phyloP scores from a whole-genome alignment of 2,329 filamentous ascomycete genomes.

The Pseudogymnoascus sp. region DNA sequence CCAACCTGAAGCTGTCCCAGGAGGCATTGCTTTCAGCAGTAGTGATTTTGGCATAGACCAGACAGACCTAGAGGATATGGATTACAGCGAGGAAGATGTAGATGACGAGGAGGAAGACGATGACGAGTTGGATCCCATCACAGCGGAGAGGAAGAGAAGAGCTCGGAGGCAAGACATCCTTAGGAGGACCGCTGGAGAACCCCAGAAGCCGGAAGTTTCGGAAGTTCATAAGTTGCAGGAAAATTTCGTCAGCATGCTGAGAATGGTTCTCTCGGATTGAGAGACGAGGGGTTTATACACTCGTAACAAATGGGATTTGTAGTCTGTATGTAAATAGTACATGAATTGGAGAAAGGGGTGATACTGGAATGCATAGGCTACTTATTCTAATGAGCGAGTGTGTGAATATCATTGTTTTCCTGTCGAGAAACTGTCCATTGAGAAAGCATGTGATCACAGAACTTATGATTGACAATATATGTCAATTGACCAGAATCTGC shows the following conservation, averaged over 20 bases:
- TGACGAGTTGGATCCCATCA: constrained; percentile 80
- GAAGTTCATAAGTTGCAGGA: constrained; percentile 76
- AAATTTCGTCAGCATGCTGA: constrained; percentile 74
- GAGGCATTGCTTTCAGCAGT: constrained; percentile 59
- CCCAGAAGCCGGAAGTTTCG: constrained; percentile 67
- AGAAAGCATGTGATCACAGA: constrained; percentile 3
- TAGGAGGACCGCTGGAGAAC: constrained; percentile 73
- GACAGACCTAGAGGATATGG: constrained; percentile 79
- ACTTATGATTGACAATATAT: neutral
- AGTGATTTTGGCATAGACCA: constrained; percentile 86
- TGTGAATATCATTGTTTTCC: neutral
- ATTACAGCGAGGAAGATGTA: constrained; percentile 66
- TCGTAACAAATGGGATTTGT: neutral
- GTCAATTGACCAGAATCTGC: neutral
- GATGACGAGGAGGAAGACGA: constrained; percentile 63
- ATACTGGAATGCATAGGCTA: neutral
- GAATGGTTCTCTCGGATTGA: constrained; percentile 65
- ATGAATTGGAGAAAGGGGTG: neutral
- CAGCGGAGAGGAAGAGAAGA: constrained; percentile 72
- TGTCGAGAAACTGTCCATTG: neutral
- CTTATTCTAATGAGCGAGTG: neutral
- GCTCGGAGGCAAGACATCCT: constrained; percentile 73
- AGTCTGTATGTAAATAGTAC: neutral
- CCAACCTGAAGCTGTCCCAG: constrained; percentile 32
- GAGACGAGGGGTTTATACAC: constrained; percentile 32